Base-by-base conservation (phyloP, 2,329 filamentous ascomycete species). In the Colletotrichum tamarilloi region DNA sequence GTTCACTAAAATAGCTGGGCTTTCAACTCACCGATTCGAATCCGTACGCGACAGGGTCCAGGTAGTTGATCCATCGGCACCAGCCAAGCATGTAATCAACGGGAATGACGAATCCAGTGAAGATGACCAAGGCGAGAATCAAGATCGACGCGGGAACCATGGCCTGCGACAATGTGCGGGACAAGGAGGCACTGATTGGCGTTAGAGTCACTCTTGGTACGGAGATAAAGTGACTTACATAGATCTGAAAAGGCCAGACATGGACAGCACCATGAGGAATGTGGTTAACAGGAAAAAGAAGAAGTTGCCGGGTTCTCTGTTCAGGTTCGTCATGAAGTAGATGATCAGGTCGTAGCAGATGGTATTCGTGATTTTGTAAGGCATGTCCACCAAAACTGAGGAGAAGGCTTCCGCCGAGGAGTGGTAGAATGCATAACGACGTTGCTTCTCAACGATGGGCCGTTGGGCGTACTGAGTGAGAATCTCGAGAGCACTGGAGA, bases 301-400 rank as follows among this genome's bases (percentile, higher is more conserved):
- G 77, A 89, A 89, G 0, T 86, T 81, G 11, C 86, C 87, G 2
- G 89, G 83, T 68, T 87, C 85, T 59, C 89, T 84, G 68, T 87
- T 85, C 8, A 93, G 84, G 72, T 91, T 88, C 1, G 89, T 88
- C 88, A 93, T 88, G 79, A 93, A 92, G 81, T 93, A 93, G 1
- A 93, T 79, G 2, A 88, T 85, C 66, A 91, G 62, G 77, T 92
- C 92, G 85, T 91, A 92, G 7, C 85, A 82, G 73, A 92, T 84
- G 1, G 88, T 82, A 74, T 90, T 90, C 9, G 73, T 5, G 14
- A 77, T 81, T 81, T 77, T 86, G 80, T 81, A 75, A 62, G 74
- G 74, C 38, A 75, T 68, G 19, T 74, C 74, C 12, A 71, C 66
- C 26, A 75, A 59, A 2, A 71, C 58, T 5, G 72, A 75, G 6